Base-by-base conservation (phyloP, 768 basidiomycete genomes). In the Pluteus cervinus region DNA sequence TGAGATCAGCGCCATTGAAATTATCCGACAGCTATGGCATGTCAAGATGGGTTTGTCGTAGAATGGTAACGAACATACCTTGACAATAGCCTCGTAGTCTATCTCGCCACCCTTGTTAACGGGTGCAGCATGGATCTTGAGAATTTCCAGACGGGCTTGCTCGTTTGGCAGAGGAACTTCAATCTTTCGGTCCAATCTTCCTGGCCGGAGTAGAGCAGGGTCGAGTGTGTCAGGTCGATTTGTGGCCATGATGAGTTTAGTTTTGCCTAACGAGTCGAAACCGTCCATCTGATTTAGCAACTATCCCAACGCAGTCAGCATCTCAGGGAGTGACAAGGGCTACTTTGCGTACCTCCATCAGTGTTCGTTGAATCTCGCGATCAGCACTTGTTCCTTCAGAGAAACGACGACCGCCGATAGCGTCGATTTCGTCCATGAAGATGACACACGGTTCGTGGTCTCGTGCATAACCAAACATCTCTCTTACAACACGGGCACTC, bases 231-330 rank as follows among this genome's bases (percentile, higher is more conserved):
- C 96, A 0, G 96, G 96, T 54, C 96, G 75, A 68, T 98, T 99
- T 17, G 96, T 99, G n/a, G 96, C 96, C 90, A 98, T 97, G 59
- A 99, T 99, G 37, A 98, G 76, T 62, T 98, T 98, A 23, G 93
- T 97, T 47, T 71, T 72, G 30, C 96, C 96, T 20, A 99, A 70
- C 11, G 94, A 91, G 62, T 98, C 96, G 65, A 99, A 99, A 16
- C 96, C 96, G 57, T 99, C 96, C 91, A 99, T 96, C 63, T 98
- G 94, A 55, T 98, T 98, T 22, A 99, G 75, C 17, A 99, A 71
- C 91, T 94, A 50, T 11, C 28, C n/a, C n/a, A n/a, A n/a, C n/a
- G n/a, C n/a, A n/a, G n/a, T n/a, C n/a, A n/a, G n/a, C n/a, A n/a
- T n/a, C n/a, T n/a, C n/a, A n/a, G n/a, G n/a, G n/a, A n/a, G n/a